Conservation (phyloP, 208 protist species). For the Wallacemonas sp. region DNA sequence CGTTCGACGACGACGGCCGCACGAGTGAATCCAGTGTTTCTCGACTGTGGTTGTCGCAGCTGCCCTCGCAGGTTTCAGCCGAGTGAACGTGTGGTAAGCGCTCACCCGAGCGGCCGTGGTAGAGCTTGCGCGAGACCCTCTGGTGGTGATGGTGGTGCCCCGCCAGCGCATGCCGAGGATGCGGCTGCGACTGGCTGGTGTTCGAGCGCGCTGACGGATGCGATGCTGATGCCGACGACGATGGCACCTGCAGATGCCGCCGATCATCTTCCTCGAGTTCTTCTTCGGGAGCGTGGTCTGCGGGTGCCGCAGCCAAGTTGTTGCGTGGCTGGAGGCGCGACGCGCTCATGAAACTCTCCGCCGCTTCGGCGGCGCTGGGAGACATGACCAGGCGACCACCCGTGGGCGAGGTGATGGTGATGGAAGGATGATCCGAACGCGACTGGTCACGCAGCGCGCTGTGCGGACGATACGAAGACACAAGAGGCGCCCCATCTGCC, state of each 20-base stretch:
- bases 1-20: background rate
- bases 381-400: slow-evolving; percentile 1
- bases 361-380: slow-evolving; percentile 2
- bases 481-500: background rate
- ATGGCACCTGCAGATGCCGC: background rate
- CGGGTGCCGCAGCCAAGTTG: background rate
- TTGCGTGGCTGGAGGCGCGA: background rate
- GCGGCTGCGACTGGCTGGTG: too few relatives aligned
- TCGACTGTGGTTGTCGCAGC: background rate
- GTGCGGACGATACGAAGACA: slow-evolving; percentile 3
- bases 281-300: background rate
- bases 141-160: background rate
- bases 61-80: slow-evolving; percentile 9
- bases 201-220: too few relatives aligned
- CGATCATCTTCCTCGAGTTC: background rate
- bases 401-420: background rate
- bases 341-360: background rate
- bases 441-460: background rate
- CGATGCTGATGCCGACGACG: too few relatives aligned
- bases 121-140: background rate
- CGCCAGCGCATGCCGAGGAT: too few relatives aligned
- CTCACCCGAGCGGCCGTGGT: background rate
- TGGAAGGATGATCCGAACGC: background rate
- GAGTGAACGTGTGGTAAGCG: slow-evolving; percentile 5
- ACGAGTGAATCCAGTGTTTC: slow-evolving; percentile 9